Conservation (phyloP, 2,329 filamentous ascomycete species). For the Apiospora kogelbergensis region DNA sequence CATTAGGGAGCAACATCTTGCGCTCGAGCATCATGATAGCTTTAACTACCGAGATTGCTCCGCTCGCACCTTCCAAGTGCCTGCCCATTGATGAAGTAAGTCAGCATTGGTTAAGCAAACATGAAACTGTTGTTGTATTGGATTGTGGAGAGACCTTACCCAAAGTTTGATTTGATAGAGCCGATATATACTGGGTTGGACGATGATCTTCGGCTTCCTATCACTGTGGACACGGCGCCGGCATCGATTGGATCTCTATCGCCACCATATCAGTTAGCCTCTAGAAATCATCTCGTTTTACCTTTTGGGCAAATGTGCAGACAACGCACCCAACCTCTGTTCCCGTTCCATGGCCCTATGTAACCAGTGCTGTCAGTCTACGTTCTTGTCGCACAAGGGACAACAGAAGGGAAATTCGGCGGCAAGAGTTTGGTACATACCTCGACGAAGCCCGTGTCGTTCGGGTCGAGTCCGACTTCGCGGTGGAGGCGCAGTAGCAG, state of each 20-base stretch:
- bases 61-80: constrained; percentile 33
- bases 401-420: background rate
- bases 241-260: constrained; percentile 19
- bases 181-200: constrained; percentile 26
- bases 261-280: too few species aligned
- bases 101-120: too few species aligned
- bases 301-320: too few species aligned
- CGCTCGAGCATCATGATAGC: constrained; percentile 38
- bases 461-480: constrained; percentile 7
- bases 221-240: constrained; percentile 23
- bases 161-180: constrained; percentile 23
- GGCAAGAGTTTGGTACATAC: background rate
- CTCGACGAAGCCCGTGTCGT: constrained; percentile 4
- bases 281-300: too few species aligned
- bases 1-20: constrained; percentile 41
- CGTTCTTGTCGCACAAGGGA: background rate
- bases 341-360: constrained; percentile 33
- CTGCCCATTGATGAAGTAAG: constrained; percentile 13
- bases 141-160: background rate
- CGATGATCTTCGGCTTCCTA: constrained; percentile 20
- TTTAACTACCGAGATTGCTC: constrained; percentile 33
- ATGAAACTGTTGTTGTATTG: too few species aligned
- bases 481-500: constrained; percentile 14
- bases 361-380: background rate
- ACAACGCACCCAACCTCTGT: constrained; percentile 22